Base-by-base conservation (phyloP, 164 flowering plant species). In the Houttuynia cordata region DNA sequence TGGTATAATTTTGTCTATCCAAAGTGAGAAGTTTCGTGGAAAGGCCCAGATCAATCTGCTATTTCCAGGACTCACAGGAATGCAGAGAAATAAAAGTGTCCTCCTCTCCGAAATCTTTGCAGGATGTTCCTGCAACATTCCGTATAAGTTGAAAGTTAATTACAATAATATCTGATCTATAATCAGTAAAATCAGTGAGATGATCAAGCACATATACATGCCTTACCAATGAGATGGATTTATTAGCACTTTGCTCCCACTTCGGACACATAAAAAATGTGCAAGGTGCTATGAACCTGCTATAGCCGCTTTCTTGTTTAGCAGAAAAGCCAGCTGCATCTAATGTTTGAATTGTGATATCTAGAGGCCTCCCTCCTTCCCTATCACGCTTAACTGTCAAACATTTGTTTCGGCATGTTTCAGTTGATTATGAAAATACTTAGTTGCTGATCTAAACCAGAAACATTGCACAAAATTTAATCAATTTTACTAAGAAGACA, bases 41-140 rank as follows among this genome's bases (percentile, higher is more conserved):
- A 83, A 79, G 17, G 70, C 53, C 86, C 88, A 86, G 70, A 91
- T 86, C 71, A 91, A 63, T 75, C 97, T 83, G 80, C 94, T 91
- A 19, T 75, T 67, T 55, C 97, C 96, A 1, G 97, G 96, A 71
- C 88, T 81, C 47, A 91, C 96, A 19, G 96, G 97, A 74, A 91
- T 59, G 60, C 92, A 86, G 17, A 86, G 69, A 62, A 91, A 85
- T 61, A 88, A 64, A 64, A 81, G 70, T 19, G 60, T 20, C 66
- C 60, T 71, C 64, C 67, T 68, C 54, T 65, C 50, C 19, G 17
- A 8, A 21, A 37, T 59, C 45, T 34, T 45, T 12, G 74, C 22
- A 37, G 73, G 39, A 51, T 64, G 21, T 53, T 64, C 80, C 86
- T 81, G 74, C 12, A 14, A 45, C 49, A 45, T 45, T 45, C 49